phyloP scores from a whole-genome alignment of 2,329 filamentous ascomycete genomes.

The Aspergillus udagawae region DNA sequence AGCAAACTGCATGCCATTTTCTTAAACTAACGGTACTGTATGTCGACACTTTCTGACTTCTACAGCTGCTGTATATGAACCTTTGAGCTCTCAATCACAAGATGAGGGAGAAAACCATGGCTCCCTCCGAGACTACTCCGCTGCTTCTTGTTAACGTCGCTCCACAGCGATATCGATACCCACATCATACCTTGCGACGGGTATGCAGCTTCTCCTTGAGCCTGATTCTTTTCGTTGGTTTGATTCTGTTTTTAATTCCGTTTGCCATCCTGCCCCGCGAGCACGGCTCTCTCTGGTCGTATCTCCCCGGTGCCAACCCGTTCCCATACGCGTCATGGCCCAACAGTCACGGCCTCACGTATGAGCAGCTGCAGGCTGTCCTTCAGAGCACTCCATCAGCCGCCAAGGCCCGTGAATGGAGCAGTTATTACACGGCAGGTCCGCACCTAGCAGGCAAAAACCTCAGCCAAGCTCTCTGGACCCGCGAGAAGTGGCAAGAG shows the following conservation, averaged over 20 bases:
- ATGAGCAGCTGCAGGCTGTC: conserved; percentile 53
- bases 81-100: conserved; percentile 4
- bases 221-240: conserved; percentile 33
- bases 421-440: conserved; percentile 71
- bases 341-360: conserved; percentile 45
- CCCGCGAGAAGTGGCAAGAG: conserved; percentile 66
- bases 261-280: conserved; percentile 35
- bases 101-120: conserved; percentile 38
- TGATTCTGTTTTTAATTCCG: conserved; percentile 42
- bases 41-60: neutral
- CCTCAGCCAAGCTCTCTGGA: conserved; percentile 72
- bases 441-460: conserved; percentile 75
- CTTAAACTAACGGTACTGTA: neutral
- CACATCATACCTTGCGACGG: conserved; percentile 40
- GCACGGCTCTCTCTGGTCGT: conserved; percentile 36
- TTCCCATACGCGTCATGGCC: conserved; percentile 40
- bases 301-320: conserved; percentile 37
- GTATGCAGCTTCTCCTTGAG: conserved; percentile 40
- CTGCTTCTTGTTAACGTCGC: conserved; percentile 40
- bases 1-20: neutral
- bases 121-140: conserved; percentile 38
- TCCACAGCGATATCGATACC: conserved; percentile 38
- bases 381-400: conserved; percentile 52
- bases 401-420: conserved; percentile 64
- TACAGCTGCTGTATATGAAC: neutral